Base-by-base conservation (phyloP, 148 eudicot genomes). In the Chenopodium album region DNA sequence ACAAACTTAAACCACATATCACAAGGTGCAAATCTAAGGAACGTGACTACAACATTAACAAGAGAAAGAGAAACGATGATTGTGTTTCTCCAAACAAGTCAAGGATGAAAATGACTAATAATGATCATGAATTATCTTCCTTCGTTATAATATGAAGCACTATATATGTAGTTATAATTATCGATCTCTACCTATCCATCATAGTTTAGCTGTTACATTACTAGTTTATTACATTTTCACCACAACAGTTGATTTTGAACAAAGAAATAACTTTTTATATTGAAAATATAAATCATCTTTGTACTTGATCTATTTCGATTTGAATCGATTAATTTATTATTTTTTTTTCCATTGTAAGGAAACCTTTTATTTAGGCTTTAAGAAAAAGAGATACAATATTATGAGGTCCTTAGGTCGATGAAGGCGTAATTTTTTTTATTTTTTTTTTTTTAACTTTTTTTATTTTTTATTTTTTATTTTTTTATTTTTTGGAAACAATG, bases 1-100 rank as follows among this genome's bases (percentile, higher is more conserved):
- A 87, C 75, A 90, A 90, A 82, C 87, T 92, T 11, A 90, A 77
- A 78, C 92, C 95, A 1, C 90, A 86, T 81, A 52, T 92, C 50
- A 54, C 87, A 68, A 90, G 79, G 81, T 83, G 60, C 80, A 86
- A 82, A 72, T 69, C 77, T 16, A 81, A 82, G 68, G 85, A 83
- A 78, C 28, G 14, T 8, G 62, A 79, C 28, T 68, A 52, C 69
- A 17, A 56, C 62, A 56, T 16, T 54, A 46, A 37, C 82, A 83
- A 83, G 78, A 79, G 85, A 79, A 83, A 79, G 74, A 78, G 76
- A 1, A 54, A 67, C 7, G 85, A 83, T 20, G 82, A 78, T 0
- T 66, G 75, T 75, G 69, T 66, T 66, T 83, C 85, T 67, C 82
- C 85, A 9, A 74, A 79, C 69, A 83, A 83, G 14, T 83, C 82